Evolutionary conservation across 129 eudicot genomes (phyloP), one percentile per base, ranked within the genome.

Genomic region (Ambrosia artemisiifolia): DNA sequence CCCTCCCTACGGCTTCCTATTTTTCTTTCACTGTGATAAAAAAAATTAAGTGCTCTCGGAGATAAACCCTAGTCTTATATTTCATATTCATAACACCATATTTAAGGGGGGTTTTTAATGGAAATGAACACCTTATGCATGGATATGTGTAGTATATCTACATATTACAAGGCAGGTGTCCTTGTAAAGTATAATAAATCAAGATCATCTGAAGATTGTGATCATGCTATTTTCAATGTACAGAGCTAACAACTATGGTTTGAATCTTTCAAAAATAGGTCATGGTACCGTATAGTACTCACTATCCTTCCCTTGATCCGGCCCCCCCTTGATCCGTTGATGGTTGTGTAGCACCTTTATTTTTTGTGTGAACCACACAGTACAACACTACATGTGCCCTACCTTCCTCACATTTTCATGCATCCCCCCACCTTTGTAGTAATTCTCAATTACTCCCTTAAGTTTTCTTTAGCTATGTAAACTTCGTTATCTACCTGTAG

Each of bases 331-430:
- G 16, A 20, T 5, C 33, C 48, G 67, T 72, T 59, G 20, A 72
- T 72, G 59, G 53, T 72, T 59, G 59, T 59, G 18, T 59, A 33
- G 50, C 68, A 57, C 36, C 67, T 55, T 55, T 24, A 24, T 7
- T 67, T 67, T 67, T 67, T 40, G 68, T 76, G 80, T 76, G 80
- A 67, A 7, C 63, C 60, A 32, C 60, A 32, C 59, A 24, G 67
- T 59, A 67, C 74, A 38, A 19, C 71, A 12, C 2, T 54, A 76
- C 79, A 75, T 75, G 79, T 54, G 74, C 67, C 60, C 20, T 51
- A 75, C 79, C 33, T 46, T 38, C 50, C 62, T 10, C 47, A 6
- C 5, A 74, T 48, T 50, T 35, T 51, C 63, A 50, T 2, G 3
- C 3, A 8, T 40, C 18, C 42, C 70, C 63, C 60, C 54, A 9